Percentiles rank a stretch among this genome's conserved stretches.
These are phyloP conservation scores for Kluyveromyces wickerhamii DNA, from an alignment of 805 yeast genomes.

Conservation along the genomic window DNA sequence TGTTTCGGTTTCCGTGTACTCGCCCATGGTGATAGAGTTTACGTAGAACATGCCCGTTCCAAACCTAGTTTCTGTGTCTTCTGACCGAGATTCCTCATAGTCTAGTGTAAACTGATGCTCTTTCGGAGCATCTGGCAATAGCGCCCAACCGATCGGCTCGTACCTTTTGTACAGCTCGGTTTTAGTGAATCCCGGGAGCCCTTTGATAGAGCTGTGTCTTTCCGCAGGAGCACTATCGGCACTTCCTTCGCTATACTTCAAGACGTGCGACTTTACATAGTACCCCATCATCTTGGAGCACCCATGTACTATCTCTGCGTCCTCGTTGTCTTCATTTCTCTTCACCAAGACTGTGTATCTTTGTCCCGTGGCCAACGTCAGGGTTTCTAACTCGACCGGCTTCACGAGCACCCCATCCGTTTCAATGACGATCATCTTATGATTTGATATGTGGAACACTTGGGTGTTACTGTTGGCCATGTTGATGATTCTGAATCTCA, in stretches of 20 bases:
- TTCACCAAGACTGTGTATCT: constrained; percentile 57
- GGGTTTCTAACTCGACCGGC: constrained; percentile 38
- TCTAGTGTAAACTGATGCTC: constrained; percentile 36
- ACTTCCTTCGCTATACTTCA: constrained; percentile 17
- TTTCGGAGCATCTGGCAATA: constrained; percentile 11
- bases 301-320: constrained; percentile 43
- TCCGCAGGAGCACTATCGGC: constrained; percentile 32
- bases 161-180: constrained; percentile 17
- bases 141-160: constrained; percentile 11
- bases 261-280: constrained; percentile 29
- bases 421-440: constrained; percentile 46
- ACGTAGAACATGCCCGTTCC: constrained; percentile 43
- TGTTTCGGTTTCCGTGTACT: constrained; percentile 34
- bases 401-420: constrained; percentile 51
- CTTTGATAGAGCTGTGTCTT: constrained; percentile 33
- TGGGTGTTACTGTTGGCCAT: constrained; percentile 54
- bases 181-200: constrained; percentile 25
- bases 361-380: constrained; percentile 68
- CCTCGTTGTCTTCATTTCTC: constrained; percentile 37
- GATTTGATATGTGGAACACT: constrained; percentile 45
- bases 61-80: constrained; percentile 26
- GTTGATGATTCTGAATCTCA: constrained; percentile 41
- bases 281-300: constrained; percentile 46
- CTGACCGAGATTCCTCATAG: constrained; percentile 48
- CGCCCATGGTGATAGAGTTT: constrained; percentile 47